phyloP scores from a whole-genome alignment of 805 yeast genomes.

The Yarrowia sp. region DNA sequence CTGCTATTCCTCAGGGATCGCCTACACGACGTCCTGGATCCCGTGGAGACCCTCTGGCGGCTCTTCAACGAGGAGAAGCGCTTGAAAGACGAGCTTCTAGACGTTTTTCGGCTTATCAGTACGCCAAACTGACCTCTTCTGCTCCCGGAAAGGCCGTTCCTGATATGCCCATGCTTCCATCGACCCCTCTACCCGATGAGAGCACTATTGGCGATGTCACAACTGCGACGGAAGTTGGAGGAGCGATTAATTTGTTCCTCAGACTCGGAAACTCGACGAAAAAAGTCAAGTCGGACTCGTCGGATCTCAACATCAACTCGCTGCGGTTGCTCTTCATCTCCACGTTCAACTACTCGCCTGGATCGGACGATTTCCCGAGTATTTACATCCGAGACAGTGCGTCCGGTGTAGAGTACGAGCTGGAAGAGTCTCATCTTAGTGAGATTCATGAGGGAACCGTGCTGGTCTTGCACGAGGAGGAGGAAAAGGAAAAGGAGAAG shows the following conservation, averaged over 20 bases:
- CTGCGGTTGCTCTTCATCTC: conserved; percentile 73
- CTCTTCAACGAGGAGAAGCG: conserved; percentile 77
- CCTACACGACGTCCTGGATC: conserved; percentile 16
- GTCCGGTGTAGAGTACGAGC: conserved; percentile 66
- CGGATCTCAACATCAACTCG: conserved; percentile 42
- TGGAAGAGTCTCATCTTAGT: conserved; percentile 63
- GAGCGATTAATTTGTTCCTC: neutral
- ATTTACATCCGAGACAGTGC: conserved; percentile 66
- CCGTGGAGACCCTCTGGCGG: conserved; percentile 59
- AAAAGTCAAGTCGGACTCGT: conserved; percentile 34
- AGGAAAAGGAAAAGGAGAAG: conserved; percentile 22
- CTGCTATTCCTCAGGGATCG: neutral
- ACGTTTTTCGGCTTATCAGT: conserved; percentile 90
- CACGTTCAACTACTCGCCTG: conserved; percentile 80
- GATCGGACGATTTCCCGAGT: conserved; percentile 68
- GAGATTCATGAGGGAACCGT: conserved; percentile 62
- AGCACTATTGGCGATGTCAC: conserved; percentile 29
- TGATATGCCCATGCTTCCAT: conserved; percentile 35
- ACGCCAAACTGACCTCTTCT: conserved; percentile 63
- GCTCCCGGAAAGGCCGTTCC: conserved; percentile 33
- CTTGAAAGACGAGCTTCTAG: conserved; percentile 91
- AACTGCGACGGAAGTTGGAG: conserved; percentile 12
- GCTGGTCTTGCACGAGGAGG: conserved; percentile 45
- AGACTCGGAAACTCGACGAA: conserved; percentile 7
- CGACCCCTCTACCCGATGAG: conserved; percentile 8